phyloP scores from a whole-genome alignment of 2,329 filamentous ascomycete species.

The Emergomyces africanus region DNA sequence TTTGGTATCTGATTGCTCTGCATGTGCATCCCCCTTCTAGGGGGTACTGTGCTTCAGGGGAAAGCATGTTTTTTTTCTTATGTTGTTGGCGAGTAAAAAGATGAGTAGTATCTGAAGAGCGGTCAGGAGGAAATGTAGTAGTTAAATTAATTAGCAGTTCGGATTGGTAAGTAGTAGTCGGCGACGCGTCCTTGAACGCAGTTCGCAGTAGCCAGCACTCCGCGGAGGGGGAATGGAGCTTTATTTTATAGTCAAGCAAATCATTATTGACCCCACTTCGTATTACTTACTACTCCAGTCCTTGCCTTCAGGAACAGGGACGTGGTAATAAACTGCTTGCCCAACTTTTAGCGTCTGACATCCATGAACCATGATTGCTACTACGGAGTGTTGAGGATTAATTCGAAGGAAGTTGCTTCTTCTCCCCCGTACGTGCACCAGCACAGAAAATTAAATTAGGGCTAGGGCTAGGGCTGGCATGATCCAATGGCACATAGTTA shows the following conservation, averaged over 20 bases:
- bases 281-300: background rate
- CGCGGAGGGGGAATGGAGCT: no score
- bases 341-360: no score
- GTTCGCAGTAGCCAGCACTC: no score
- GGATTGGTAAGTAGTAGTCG: background rate
- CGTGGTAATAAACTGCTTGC: no score
- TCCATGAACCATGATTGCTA: background rate
- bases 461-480: background rate
- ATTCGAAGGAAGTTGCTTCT: no score
- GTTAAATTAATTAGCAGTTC: background rate
- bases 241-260: no score
- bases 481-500: background rate
- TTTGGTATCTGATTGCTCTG: slow-evolving; percentile 16
- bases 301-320: no score
- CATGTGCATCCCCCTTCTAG: slow-evolving; percentile 18
- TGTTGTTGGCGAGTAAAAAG: background rate
- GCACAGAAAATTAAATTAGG: background rate
- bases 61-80: background rate
- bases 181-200: background rate
- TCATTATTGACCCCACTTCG: background rate
- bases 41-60: slow-evolving; percentile 12
- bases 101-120: background rate
- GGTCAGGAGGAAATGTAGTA: background rate
- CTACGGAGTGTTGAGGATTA: background rate
- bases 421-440: no score